A percentile compares a stretch with the other conserved stretches of the same genome.
Evolutionary conservation across 164 flowering plant genomes (phyloP).

Genomic region (Brasenia schreberi): DNA sequence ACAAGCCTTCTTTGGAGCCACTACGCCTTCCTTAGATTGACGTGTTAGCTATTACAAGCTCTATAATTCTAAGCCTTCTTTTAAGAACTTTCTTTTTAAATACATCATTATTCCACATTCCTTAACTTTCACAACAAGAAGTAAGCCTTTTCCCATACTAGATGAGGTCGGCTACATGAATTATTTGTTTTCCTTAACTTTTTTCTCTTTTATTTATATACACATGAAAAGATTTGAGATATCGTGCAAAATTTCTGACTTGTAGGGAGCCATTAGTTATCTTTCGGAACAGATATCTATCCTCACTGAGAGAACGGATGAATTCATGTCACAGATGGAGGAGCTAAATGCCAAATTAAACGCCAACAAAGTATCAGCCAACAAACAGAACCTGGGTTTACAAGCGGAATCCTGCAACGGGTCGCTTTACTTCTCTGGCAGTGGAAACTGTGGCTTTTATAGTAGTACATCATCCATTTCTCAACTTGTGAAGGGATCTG

Average conservation of each 20-base stretch:
- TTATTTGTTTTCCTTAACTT: too few species aligned
- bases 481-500: slow-evolving; percentile 58
- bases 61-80: too few species aligned
- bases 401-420: slow-evolving; percentile 71
- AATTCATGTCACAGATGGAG: slow-evolving; percentile 65
- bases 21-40: too few species aligned
- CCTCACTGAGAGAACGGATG: slow-evolving; percentile 82
- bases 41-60: too few species aligned
- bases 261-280: slow-evolving; percentile 59
- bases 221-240: too few species aligned
- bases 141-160: too few species aligned
- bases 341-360: slow-evolving; percentile 65
- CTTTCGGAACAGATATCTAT: slow-evolving; percentile 90
- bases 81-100: too few species aligned
- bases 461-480: slow-evolving; percentile 60
- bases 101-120: too few species aligned
- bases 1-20: too few species aligned
- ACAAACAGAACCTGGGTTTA: slow-evolving; percentile 50
- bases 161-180: too few species aligned
- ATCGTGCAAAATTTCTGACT: not conserved
- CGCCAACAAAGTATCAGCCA: slow-evolving; percentile 26
- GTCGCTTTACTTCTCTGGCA: slow-evolving; percentile 50
- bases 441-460: slow-evolving; percentile 60
- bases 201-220: too few species aligned
- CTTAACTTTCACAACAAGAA: too few species aligned